Percentiles rank a stretch among this genome's conserved stretches.
Conservation (phyloP, 2,329 filamentous ascomycete genomes). For the Allantophomopsis lycopodina region DNA sequence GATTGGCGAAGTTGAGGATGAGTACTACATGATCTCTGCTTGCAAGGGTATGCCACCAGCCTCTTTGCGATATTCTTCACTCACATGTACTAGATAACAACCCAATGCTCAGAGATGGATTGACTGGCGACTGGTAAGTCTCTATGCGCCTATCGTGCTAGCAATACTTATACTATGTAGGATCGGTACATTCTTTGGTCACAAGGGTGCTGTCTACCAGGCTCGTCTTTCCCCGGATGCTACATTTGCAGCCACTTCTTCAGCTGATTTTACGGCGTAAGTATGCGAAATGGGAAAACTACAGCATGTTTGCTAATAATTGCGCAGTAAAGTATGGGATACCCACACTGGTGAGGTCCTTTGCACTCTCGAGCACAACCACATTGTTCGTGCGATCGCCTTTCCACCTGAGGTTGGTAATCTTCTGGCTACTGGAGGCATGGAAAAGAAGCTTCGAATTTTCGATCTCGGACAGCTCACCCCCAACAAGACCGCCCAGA, state of each 20-base stretch:
- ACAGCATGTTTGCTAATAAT: constrained; percentile 15
- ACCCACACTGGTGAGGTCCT: constrained; percentile 86
- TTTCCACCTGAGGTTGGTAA: constrained; percentile 72
- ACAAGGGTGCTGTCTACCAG: constrained; percentile 98
- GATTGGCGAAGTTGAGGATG: constrained; percentile 39
- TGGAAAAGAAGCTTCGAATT: constrained; percentile 91
- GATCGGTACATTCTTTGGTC: constrained; percentile 96
- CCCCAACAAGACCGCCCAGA: constrained; percentile 20
- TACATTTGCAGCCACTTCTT: constrained; percentile 78
- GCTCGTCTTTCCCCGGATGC: constrained; percentile 82
- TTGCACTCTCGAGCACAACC: constrained; percentile 77
- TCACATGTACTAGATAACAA: constrained; percentile 61
- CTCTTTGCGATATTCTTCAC: constrained; percentile 1
- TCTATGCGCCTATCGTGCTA: not conserved
- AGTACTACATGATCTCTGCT: constrained; percentile 63
- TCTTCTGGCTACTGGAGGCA: constrained; percentile 85
- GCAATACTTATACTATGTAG: constrained; percentile 20
- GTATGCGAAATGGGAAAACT: constrained; percentile 16
- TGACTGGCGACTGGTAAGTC: constrained; percentile 79
- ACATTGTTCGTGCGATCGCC: constrained; percentile 88
- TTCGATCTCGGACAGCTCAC: constrained; percentile 65
- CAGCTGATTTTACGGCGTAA: constrained; percentile 89
- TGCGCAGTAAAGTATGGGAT: constrained; percentile 80
- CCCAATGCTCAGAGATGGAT: constrained; percentile 92
- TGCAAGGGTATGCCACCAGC: constrained; percentile 40